phyloP scores from a whole-genome alignment of 371 early-diverging fungal species.

The Nematocida minor region DNA sequence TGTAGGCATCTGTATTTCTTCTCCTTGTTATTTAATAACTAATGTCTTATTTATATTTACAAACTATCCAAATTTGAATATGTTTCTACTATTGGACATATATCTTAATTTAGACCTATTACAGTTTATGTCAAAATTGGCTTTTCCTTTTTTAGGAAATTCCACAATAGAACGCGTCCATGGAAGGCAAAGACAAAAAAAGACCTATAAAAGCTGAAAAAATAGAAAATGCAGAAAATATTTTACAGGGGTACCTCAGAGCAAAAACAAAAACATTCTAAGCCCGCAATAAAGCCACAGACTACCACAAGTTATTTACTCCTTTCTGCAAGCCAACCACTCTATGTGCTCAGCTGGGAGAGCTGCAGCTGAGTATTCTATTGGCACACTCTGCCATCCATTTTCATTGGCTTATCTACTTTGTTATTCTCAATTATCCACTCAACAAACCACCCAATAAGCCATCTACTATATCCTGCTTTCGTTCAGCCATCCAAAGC shows the following conservation, averaged over 20 bases:
- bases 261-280: neutral
- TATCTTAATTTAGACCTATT: conserved; percentile 50
- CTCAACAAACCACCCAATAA: no score
- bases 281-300: neutral
- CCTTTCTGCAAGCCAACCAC: no score
- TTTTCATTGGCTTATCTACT: no score
- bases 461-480: no score
- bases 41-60: conserved; percentile 39
- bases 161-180: neutral
- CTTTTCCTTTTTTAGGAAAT: neutral
- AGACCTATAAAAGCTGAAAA: neutral
- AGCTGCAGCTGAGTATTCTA: no score
- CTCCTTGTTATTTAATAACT: neutral
- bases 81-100: conserved; percentile 48
- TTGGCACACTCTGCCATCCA: no score
- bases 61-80: neutral
- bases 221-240: neutral
- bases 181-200: neutral
- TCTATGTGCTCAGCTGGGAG: no score
- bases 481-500: no score
- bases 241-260: neutral
- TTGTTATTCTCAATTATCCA: no score
- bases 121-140: neutral
- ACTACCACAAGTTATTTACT: neutral
- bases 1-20: conserved; percentile 30